Percentiles rank a stretch among this genome's conserved stretches.
phyloP scores from a whole-genome alignment of 176 grass and related monocot genomes.

The Ampelocalamus luodianensis region DNA sequence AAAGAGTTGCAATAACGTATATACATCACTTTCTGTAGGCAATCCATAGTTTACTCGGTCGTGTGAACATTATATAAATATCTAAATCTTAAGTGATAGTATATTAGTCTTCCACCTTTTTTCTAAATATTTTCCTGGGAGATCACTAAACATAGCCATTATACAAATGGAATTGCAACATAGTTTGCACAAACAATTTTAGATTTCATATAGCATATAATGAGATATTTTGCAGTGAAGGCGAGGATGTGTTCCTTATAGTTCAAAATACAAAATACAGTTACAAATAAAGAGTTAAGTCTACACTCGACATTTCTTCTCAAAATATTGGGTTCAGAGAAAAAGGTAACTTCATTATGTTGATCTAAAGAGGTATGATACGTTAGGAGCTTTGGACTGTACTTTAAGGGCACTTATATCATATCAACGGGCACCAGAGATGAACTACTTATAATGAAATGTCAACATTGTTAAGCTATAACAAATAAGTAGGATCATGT shows the following conservation, averaged over 20 bases:
- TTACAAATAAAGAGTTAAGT: conserved; percentile 15
- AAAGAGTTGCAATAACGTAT: not conserved
- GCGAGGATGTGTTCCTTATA: not conserved
- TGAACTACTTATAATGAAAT: not conserved
- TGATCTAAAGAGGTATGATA: not conserved
- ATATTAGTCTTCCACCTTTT: not conserved
- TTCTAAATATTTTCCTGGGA: not conserved
- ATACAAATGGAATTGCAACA: not conserved
- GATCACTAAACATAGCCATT: not conserved
- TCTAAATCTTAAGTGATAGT: not conserved
- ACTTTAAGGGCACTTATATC: conserved; percentile 13
- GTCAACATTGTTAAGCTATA: not conserved
- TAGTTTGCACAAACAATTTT: not conserved
- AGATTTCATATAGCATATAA: not conserved
- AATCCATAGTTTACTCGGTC: not conserved
- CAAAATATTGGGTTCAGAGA: conserved; percentile 6
- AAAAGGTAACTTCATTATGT: conserved; percentile 1
- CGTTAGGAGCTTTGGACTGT: not conserved
- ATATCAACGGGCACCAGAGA: conserved; percentile 3
- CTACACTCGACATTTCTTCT: not conserved
- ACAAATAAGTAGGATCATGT: not conserved
- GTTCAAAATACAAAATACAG: conserved; percentile 1
- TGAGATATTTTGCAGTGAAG: not conserved
- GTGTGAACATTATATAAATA: not conserved
- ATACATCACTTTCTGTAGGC: not conserved